Evolutionary conservation across 345 rosid genomes (phyloP), one percentile per base, ranked within the genome.

Genomic region (Zanthoxylum bungeanum): DNA sequence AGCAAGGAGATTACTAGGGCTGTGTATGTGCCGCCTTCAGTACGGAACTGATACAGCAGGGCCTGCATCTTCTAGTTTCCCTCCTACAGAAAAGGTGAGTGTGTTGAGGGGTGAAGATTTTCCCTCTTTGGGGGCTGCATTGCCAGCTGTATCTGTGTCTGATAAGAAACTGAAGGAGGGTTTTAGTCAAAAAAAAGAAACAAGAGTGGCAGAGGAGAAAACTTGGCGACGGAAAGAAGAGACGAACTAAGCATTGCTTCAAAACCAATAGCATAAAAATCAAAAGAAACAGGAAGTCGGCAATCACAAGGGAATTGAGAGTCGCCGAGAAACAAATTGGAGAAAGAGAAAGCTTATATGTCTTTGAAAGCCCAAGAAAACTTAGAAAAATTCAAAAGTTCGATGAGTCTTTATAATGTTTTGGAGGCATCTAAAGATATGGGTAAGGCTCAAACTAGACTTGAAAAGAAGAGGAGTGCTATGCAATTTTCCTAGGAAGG

Each of bases 101-200:
- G 86, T 92, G 47, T 82, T 93, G 85, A 91, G 88, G 81, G 96
- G 98, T 39, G 98, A 96, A 76, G 99, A 96, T 77, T 96, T 96
- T 66, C 99, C 99, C 17, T 91, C 98, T 1, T 80, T 96, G 75
- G 83, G 73, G 76, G 99, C 98, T 44, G 79, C 91, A 33, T 67
- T 95, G 64, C 91, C 98, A 69, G 71, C 79, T 68, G 70, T 73
- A 17, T 71, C 87, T 53, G 84, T 80, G 30, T 65, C 83, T 28
- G 88, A 83, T 31, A 91, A 85, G 83, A 92, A 91, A 81, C 97
- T 86, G 58, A 95, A 84, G 62, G 99, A 93, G 68, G 86, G 84
- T 75, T 51, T 77, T 64, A 82, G 60, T 85, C 86, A n/a, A 79
- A 77, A 95, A 91, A 51, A 86, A 82, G 79, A 91, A 91, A 87